Percentiles rank a stretch among this genome's conserved stretches.
These are phyloP conservation scores for Eucommia ulmoides DNA, from an alignment of 257 asterid genomes.

Conservation along the genomic window DNA sequence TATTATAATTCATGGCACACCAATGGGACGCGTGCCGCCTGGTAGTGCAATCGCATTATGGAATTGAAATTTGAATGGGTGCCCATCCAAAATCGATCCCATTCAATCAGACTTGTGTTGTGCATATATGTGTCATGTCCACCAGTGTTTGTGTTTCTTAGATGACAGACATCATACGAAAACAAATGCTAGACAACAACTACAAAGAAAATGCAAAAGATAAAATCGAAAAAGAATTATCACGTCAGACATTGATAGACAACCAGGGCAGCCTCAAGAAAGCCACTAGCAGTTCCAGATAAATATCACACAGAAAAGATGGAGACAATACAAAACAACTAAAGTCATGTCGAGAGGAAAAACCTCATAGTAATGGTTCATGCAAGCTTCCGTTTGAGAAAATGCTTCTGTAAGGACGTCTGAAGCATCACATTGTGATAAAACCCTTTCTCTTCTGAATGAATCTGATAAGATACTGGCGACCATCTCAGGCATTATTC, in stretches of 20 bases:
- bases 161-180: too few species aligned
- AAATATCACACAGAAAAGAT: conserved; percentile 5
- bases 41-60: too few species aligned
- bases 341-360: conserved; percentile 11
- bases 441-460: conserved; percentile 53
- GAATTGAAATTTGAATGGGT: too few species aligned
- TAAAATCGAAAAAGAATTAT: too few species aligned
- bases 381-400: conserved; percentile 69
- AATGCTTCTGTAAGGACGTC: conserved; percentile 95
- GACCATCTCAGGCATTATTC: conserved; percentile 83
- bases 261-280: conserved; percentile 91
- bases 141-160: too few species aligned
- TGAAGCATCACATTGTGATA: conserved; percentile 61
- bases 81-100: too few species aligned
- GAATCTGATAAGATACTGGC: conserved; percentile 74
- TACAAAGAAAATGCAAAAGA: too few species aligned
- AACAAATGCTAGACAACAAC: too few species aligned
- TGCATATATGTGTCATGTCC: too few species aligned
- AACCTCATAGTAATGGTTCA: conserved; percentile 89
- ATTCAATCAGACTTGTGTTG: too few species aligned
- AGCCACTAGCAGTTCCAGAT: conserved; percentile 9
- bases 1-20: too few species aligned
- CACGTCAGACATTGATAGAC: conserved; percentile 94
- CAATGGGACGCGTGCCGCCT: too few species aligned
- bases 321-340: conserved; percentile 4